Percentiles rank a stretch among this genome's conserved stretches.
These are phyloP conservation scores for Leccinum broughii DNA, from an alignment of 768 basidiomycete genomes.

Conservation along the genomic window DNA sequence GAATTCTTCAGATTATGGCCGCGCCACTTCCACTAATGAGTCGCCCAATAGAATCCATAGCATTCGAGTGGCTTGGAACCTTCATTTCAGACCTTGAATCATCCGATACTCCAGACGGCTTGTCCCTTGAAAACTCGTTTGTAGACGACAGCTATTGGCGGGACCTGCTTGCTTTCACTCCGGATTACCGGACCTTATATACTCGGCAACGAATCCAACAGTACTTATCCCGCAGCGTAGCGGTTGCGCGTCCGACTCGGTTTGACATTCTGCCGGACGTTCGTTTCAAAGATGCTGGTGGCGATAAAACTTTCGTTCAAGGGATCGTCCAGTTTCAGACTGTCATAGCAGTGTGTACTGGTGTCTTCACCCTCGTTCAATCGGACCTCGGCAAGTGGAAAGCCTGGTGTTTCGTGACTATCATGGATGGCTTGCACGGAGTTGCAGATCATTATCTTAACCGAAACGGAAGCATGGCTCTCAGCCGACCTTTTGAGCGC, in stretches of 20 bases:
- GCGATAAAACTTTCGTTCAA: neutral
- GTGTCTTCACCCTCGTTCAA: neutral
- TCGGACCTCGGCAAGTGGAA: neutral
- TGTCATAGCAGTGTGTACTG: neutral
- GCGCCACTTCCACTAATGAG: neutral
- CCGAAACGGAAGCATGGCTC: neutral
- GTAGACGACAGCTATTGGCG: neutral
- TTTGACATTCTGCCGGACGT: neutral
- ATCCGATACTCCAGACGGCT: neutral
- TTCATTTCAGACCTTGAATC: neutral
- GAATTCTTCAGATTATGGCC: neutral
- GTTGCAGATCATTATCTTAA: neutral
- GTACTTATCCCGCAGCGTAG: neutral
- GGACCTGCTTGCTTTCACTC: conserved; percentile 1
- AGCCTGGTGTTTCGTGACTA: neutral
- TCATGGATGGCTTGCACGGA: neutral
- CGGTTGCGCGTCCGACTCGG: neutral
- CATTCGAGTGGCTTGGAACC: neutral
- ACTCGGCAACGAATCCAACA: neutral
- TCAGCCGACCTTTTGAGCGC: neutral
- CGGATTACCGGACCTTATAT: neutral
- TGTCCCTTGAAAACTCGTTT: neutral
- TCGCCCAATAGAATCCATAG: neutral
- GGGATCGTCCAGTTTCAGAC: conserved; percentile 1
- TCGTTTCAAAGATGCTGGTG: neutral